Conservation (phyloP, 108 stramenopile genomes). For the Skeletonema potamos region DNA sequence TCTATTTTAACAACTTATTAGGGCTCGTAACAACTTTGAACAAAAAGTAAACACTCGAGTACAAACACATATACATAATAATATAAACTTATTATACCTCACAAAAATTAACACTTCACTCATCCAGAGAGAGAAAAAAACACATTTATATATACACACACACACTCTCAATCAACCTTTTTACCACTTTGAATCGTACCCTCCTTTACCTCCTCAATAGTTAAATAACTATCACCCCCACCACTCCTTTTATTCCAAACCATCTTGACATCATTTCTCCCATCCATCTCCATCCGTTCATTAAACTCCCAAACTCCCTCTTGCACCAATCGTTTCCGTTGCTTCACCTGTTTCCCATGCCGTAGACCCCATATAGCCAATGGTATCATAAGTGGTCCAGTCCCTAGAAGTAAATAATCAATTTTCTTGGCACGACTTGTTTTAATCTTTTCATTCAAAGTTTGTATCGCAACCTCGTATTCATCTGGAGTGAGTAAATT, state of each 20-base stretch:
- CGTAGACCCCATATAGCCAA: conserved; percentile 74
- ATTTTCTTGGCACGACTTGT: conserved; percentile 47
- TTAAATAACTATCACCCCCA: conserved; percentile 40
- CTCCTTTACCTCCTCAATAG: conserved; percentile 30
- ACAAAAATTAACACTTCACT: background rate
- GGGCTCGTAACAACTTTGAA: background rate
- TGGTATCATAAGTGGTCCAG: conserved; percentile 67
- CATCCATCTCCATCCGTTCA: conserved; percentile 37
- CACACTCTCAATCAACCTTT: conserved; percentile 20
- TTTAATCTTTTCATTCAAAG: conserved; percentile 56
- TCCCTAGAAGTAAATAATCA: conserved; percentile 51
- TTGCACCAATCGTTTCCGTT: conserved; percentile 47
- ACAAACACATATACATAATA: too few relatives aligned
- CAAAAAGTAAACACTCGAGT: background rate
- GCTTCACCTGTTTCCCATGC: conserved; percentile 53
- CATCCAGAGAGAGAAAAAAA: background rate
- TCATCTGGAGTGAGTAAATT: conserved; percentile 53
- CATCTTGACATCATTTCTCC: conserved; percentile 32
- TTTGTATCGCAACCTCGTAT: conserved; percentile 55
- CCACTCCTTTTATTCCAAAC: conserved; percentile 33
- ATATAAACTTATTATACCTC: too few relatives aligned
- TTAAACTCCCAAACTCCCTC: conserved; percentile 68
- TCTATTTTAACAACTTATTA: background rate
- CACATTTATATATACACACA: too few relatives aligned
- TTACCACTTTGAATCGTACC: conserved; percentile 4